Evolutionary conservation across 768 basidiomycete species (phyloP).

Genomic region (Sporobolomyces phaffii): DNA sequence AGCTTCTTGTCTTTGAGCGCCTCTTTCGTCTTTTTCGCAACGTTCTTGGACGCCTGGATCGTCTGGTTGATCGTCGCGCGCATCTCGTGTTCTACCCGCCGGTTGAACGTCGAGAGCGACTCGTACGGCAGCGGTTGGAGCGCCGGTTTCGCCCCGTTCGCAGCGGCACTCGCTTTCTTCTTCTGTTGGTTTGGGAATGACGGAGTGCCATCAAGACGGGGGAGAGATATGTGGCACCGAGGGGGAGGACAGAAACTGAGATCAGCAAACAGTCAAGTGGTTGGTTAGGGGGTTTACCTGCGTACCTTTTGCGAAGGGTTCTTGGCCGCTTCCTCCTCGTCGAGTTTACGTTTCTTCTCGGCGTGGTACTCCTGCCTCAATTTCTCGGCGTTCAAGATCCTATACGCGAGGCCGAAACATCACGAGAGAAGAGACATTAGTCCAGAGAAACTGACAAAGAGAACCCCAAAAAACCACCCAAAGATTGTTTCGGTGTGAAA

Average conservation of each 20-base stretch:
- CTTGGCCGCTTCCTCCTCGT: slow-evolving; percentile 19
- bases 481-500: background rate
- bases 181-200: background rate
- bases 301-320: slow-evolving; percentile 19
- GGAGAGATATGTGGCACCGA: no score
- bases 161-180: background rate
- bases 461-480: background rate
- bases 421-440: no score
- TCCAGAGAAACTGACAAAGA: background rate
- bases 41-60: slow-evolving; percentile 20
- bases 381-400: slow-evolving; percentile 31
- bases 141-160: slow-evolving; percentile 5
- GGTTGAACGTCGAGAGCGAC: slow-evolving; percentile 37
- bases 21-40: slow-evolving; percentile 30
- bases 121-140: slow-evolving; percentile 29
- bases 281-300: background rate
- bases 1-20: background rate
- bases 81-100: slow-evolving; percentile 36
- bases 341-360: slow-evolving; percentile 32
- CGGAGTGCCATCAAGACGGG: background rate
- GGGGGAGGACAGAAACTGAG: no score
- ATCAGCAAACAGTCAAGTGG: background rate
- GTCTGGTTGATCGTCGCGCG: slow-evolving; percentile 22
- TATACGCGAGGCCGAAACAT: background rate
- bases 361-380: slow-evolving; percentile 32